A percentile compares a stretch with the other conserved stretches of the same genome.
Conservation (phyloP, 2,329 filamentous ascomycete species). For the Diplodia corticola region DNA sequence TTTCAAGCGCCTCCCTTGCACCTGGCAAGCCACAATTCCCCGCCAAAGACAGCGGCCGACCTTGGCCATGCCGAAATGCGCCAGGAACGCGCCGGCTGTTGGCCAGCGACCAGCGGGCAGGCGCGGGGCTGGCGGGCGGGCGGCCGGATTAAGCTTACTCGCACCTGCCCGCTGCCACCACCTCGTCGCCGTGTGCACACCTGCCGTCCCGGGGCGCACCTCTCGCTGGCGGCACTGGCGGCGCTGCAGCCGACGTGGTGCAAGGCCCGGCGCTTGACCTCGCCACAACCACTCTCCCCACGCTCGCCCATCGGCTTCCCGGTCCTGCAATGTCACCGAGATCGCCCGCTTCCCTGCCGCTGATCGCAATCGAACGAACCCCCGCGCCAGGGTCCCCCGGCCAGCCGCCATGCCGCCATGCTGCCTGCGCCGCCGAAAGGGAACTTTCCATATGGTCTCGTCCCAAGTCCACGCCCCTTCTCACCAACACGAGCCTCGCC, state of each 20-base stretch:
- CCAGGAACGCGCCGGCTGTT: neutral
- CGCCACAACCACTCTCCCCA: neutral
- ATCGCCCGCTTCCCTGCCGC: slow-evolving; percentile 17
- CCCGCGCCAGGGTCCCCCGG: slow-evolving; percentile 8
- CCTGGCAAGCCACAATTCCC: slow-evolving; percentile 2
- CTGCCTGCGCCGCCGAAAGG: neutral
- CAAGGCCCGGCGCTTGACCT: neutral
- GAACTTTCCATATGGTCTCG: too few species aligned
- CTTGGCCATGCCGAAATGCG: neutral
- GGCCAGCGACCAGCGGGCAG: neutral
- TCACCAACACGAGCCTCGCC: neutral
- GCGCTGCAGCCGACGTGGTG: slow-evolving; percentile 9
- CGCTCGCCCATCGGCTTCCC: neutral
- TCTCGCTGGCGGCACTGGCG: too few species aligned
- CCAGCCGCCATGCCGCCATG: neutral
- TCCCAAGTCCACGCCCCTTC: neutral
- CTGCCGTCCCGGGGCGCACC: too few species aligned
- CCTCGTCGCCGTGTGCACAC: too few species aligned
- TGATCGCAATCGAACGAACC: slow-evolving; percentile 5
- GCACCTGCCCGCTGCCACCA: neutral
- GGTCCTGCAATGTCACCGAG: slow-evolving; percentile 18
- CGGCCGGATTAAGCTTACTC: slow-evolving; percentile 11
- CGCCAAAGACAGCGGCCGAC: neutral
- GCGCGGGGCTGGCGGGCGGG: neutral
- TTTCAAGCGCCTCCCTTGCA: slow-evolving; percentile 1